Conservation (phyloP, 2,329 filamentous ascomycete genomes). For the Juglanconis juglandina region DNA sequence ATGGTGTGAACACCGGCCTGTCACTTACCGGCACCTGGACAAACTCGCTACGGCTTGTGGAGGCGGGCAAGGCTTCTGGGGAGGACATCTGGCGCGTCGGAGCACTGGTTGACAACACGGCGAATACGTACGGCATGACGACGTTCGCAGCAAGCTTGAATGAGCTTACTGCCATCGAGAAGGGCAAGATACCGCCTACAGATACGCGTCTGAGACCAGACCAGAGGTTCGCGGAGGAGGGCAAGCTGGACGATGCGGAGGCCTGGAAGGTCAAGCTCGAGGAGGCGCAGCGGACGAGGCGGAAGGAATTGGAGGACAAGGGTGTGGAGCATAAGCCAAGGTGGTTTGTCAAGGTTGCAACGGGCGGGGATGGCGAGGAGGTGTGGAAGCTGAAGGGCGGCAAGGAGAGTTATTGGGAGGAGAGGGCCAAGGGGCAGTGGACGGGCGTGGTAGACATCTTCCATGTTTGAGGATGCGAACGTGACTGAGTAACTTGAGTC, state of each 20-base stretch:
- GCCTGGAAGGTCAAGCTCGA: constrained; percentile 59
- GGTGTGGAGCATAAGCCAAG: constrained; percentile 70
- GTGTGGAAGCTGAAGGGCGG: constrained; percentile 74
- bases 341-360: constrained; percentile 75
- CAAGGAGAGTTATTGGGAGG: constrained; percentile 92
- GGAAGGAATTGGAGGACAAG: constrained; percentile 70
- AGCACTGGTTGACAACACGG: constrained; percentile 71
- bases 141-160: constrained; percentile 83
- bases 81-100: constrained; percentile 77
- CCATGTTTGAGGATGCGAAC: constrained; percentile 13
- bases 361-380: constrained; percentile 57
- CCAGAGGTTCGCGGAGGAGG: constrained; percentile 59
- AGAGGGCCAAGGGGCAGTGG: constrained; percentile 69
- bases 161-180: constrained; percentile 78
- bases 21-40: constrained; percentile 86
- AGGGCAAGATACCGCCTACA: constrained; percentile 70
- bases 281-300: constrained; percentile 74
- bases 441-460: constrained; percentile 52
- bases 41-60: constrained; percentile 48
- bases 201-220: constrained; percentile 84
- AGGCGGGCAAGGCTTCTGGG: constrained; percentile 57
- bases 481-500: not conserved
- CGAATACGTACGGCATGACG: constrained; percentile 83
- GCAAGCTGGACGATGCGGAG: constrained; percentile 28
- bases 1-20: constrained; percentile 63